phyloP scores from a whole-genome alignment of 2,329 filamentous ascomycete species.

The Fusarium duplospermum region DNA sequence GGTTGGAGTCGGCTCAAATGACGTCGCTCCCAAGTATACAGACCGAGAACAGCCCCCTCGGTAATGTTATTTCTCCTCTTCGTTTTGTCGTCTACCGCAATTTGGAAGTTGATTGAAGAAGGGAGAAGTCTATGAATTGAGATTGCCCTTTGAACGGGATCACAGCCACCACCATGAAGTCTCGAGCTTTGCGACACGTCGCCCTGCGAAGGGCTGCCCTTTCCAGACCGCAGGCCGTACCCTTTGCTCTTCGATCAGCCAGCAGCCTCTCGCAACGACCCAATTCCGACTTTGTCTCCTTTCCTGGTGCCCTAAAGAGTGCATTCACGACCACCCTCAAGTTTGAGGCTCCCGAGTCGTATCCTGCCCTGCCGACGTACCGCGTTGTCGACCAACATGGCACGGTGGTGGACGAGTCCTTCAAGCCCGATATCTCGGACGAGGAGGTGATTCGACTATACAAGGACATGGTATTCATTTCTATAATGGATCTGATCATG shows the following conservation, averaged over 20 bases:
- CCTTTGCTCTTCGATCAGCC: slow-evolving; percentile 50
- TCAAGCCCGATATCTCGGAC: slow-evolving; percentile 76
- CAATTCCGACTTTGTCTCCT: slow-evolving; percentile 71
- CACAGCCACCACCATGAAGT: slow-evolving; percentile 48
- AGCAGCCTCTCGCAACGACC: slow-evolving; percentile 68
- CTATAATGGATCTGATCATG: slow-evolving; percentile 97
- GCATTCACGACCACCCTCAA: slow-evolving; percentile 85
- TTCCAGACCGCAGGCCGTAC: slow-evolving; percentile 35
- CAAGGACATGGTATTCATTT: slow-evolving; percentile 73
- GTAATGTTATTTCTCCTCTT: slow-evolving; percentile 26
- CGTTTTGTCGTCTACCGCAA: slow-evolving; percentile 9
- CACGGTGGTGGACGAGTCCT: slow-evolving; percentile 78
- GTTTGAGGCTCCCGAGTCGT: slow-evolving; percentile 79
- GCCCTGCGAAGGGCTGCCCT: slow-evolving; percentile 44
- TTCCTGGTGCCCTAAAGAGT: slow-evolving; percentile 95
- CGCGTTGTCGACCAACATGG: slow-evolving; percentile 92
- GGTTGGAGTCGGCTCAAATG: slow-evolving; percentile 50
- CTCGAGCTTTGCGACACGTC: slow-evolving; percentile 47
- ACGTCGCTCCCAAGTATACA: slow-evolving; percentile 42
- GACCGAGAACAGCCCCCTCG: slow-evolving; percentile 37
- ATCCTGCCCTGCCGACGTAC: slow-evolving; percentile 87
- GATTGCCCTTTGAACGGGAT: neutral
- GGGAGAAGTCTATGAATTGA: slow-evolving; percentile 6
- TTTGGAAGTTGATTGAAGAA: slow-evolving; percentile 19
- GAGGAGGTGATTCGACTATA: slow-evolving; percentile 70